Percentiles rank a stretch among this genome's conserved stretches.
These are phyloP conservation scores for Colletotrichum aenigma DNA, from an alignment of 2,329 filamentous ascomycete genomes.

Conservation along the genomic window DNA sequence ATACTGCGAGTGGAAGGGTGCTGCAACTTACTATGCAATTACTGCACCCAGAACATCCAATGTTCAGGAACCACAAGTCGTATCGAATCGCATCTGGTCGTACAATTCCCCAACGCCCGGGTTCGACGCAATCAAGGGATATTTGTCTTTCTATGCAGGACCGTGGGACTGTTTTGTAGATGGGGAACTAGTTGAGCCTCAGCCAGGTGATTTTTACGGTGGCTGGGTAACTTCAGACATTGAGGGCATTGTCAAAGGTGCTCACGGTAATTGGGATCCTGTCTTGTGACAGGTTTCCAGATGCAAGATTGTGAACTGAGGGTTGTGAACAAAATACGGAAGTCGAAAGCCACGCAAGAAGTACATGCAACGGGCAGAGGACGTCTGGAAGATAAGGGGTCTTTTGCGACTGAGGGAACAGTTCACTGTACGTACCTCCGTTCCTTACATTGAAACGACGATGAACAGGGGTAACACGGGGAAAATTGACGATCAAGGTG, in stretches of 20 bases:
- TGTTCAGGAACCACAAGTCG: slow-evolving; percentile 31
- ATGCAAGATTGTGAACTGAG: background rate
- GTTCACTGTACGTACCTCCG: background rate
- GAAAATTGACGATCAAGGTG: background rate
- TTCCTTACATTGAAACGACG: background rate
- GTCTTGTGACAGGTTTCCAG: slow-evolving; percentile 25
- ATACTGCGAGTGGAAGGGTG: slow-evolving; percentile 67
- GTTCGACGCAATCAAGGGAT: slow-evolving; percentile 58
- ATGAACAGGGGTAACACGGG: background rate
- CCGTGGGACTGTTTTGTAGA: slow-evolving; percentile 69
- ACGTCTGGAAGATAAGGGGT: background rate
- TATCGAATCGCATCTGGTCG: slow-evolving; percentile 61
- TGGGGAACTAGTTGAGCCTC: slow-evolving; percentile 61
- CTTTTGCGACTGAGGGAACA: background rate
- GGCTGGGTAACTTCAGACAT: slow-evolving; percentile 68
- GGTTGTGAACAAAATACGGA: background rate
- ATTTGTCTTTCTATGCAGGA: slow-evolving; percentile 63
- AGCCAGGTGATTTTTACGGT: slow-evolving; percentile 68
- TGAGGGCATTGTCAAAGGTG: slow-evolving; percentile 53
- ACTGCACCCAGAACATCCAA: slow-evolving; percentile 37
- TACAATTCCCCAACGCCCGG: slow-evolving; percentile 58
- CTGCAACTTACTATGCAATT: slow-evolving; percentile 61
- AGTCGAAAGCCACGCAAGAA: background rate
- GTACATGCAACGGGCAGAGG: background rate
- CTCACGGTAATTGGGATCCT: slow-evolving; percentile 43